A percentile compares a stretch with the other conserved stretches of the same genome.
Evolutionary conservation across 2,329 filamentous ascomycete genomes (phyloP).

Genomic region (Penicillium sp.): DNA sequence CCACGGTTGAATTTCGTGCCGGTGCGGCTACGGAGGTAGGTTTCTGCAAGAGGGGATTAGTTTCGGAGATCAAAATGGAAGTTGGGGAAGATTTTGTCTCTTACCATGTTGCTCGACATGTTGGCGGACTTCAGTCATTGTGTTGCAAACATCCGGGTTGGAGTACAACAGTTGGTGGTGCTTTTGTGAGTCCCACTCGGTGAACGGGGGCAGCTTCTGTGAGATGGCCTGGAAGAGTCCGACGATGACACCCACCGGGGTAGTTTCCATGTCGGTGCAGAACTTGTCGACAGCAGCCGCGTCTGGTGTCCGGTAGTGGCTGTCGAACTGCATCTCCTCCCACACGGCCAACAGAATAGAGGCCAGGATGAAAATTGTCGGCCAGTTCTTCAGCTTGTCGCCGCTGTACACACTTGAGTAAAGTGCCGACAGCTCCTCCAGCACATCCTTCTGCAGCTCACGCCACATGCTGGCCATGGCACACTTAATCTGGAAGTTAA

Average conservation of each 20-base stretch:
- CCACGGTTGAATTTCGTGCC: slow-evolving; percentile 81
- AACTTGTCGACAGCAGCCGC: slow-evolving; percentile 84
- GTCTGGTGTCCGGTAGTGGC: slow-evolving; percentile 90
- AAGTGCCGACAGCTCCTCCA: slow-evolving; percentile 85
- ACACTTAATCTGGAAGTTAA: slow-evolving; percentile 99
- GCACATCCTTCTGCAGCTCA: slow-evolving; percentile 90
- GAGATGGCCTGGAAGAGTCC: slow-evolving; percentile 97
- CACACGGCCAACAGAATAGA: slow-evolving; percentile 90
- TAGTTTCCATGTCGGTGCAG: slow-evolving; percentile 94
- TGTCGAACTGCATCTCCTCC: slow-evolving; percentile 99
- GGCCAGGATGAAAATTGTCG: slow-evolving; percentile 95
- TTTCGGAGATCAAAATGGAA: background rate
- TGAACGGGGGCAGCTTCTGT: slow-evolving; percentile 88
- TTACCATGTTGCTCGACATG: slow-evolving; percentile 93
- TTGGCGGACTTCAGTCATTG: slow-evolving; percentile 90
- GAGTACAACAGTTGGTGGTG: slow-evolving; percentile 89
- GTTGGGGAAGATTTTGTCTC: slow-evolving; percentile 31
- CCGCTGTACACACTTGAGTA: slow-evolving; percentile 98
- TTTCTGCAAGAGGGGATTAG: slow-evolving; percentile 62
- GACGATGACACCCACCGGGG: slow-evolving; percentile 91
- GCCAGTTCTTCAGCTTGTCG: slow-evolving; percentile 98
- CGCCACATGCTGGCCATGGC: slow-evolving; percentile 98
- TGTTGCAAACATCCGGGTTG: slow-evolving; percentile 87
- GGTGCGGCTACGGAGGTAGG: slow-evolving; percentile 76
- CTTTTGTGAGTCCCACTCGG: slow-evolving; percentile 89